A percentile compares a stretch with the other conserved stretches of the same genome.
These are phyloP conservation scores for Wickerhamiella kazuoi DNA, from an alignment of 805 yeast genomes.

Conservation along the genomic window DNA sequence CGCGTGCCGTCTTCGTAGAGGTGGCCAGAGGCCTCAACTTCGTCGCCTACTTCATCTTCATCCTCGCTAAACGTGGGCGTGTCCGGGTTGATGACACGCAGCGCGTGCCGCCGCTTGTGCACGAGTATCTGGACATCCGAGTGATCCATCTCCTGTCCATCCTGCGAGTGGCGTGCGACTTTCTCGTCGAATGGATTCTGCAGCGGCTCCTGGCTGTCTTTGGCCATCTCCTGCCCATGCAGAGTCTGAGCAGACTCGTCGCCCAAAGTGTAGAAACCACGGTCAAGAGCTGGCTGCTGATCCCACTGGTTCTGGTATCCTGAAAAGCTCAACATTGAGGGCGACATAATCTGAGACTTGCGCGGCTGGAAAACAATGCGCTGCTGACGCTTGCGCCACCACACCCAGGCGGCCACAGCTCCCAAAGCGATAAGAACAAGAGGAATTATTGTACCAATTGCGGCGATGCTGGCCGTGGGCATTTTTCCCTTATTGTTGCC, in stretches of 20 bases:
- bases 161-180: no score
- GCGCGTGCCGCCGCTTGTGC: slow-evolving; percentile 8
- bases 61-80: not conserved
- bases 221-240: no score
- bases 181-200: slow-evolving; percentile 1
- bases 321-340: slow-evolving; percentile 1
- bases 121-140: slow-evolving; percentile 8
- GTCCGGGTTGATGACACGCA: slow-evolving; percentile 15
- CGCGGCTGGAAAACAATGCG: slow-evolving; percentile 10
- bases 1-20: not conserved
- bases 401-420: slow-evolving; percentile 18
- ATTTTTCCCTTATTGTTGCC: slow-evolving; percentile 12
- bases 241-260: no score
- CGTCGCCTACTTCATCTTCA: slow-evolving; percentile 1
- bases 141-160: not conserved
- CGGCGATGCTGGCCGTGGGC: slow-evolving; percentile 25
- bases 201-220: not conserved
- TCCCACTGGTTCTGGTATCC: not conserved
- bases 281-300: not conserved
- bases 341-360: slow-evolving; percentile 5
- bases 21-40: not conserved
- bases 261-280: no score
- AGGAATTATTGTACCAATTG: slow-evolving; percentile 30
- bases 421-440: slow-evolving; percentile 23
- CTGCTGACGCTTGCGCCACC: slow-evolving; percentile 16